Conservation (phyloP, 2,329 filamentous ascomycete genomes). For the Ophiocordyceps camponoti-floridani region DNA sequence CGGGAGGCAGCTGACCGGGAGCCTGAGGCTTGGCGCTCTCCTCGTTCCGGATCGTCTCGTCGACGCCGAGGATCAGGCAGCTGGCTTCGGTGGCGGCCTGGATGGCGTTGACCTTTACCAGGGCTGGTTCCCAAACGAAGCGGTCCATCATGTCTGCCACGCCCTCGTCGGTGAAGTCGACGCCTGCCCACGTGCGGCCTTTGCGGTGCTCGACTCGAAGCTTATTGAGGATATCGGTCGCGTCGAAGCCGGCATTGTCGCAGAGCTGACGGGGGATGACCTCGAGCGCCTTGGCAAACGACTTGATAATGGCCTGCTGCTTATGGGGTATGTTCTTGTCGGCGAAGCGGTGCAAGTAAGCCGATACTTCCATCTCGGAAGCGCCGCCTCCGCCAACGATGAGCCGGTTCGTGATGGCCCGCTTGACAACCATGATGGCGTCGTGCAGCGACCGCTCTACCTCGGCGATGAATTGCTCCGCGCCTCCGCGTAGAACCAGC, state of each 20-base stretch:
- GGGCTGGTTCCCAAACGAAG: conserved; percentile 93
- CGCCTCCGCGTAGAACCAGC: conserved; percentile 81
- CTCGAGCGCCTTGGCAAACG: conserved; percentile 92
- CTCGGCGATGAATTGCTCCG: conserved; percentile 98
- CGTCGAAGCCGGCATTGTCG: conserved; percentile 96
- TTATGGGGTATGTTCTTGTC: conserved; percentile 88
- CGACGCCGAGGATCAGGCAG: conserved; percentile 87
- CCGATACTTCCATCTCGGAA: conserved; percentile 89
- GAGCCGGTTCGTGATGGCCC: conserved; percentile 81
- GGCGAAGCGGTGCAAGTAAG: conserved; percentile 81
- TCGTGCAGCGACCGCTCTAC: conserved; percentile 96
- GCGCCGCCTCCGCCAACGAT: conserved; percentile 31
- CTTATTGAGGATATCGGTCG: conserved; percentile 93
- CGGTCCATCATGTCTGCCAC: conserved; percentile 85
- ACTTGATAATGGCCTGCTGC: conserved; percentile 95
- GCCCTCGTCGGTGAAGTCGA: conserved; percentile 86
- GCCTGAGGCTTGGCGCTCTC: conserved; percentile 74
- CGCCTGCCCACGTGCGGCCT: conserved; percentile 83
- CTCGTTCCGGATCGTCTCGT: conserved; percentile 98
- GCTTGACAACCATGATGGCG: conserved; percentile 99
- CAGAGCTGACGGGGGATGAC: conserved; percentile 92
- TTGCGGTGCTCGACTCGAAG: conserved; percentile 92
- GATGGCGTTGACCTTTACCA: conserved; percentile 94
- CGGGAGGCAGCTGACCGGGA: conserved; percentile 58
- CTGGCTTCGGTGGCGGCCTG: conserved; percentile 90